Base-by-base conservation (phyloP, 75 land plant species). In the Pinus taeda region DNA sequence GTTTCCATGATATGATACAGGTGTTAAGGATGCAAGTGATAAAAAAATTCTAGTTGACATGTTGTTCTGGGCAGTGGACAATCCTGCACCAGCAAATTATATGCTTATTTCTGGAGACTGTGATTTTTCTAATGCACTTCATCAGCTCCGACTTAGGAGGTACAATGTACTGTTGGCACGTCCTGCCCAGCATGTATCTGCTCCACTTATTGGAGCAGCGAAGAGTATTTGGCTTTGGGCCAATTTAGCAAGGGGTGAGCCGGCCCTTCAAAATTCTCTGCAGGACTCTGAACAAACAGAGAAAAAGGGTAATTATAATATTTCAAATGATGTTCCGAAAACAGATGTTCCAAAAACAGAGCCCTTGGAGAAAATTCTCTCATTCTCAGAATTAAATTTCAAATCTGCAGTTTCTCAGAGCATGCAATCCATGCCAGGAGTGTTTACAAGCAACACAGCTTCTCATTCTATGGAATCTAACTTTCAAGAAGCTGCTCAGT, bases 71-170 rank as follows among this genome's bases (percentile, higher is more conserved):
- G 92, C 95, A 21, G 78, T 93, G 6, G 95, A 93, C 62, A 90
- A 93, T 82, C 95, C 90, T 61, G 90, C 95, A 18, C 95, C 95
- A 2, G 90, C 95, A 58, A 90, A 86, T 80, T 88, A 86, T 80
- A 73, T 93, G 83, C 83, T 93, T n/a, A 90, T 93, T 30, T 88
- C 95, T 57, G 95, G 95, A 17, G 95, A 93, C 74, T 79, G 91
- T 39, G 95, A 93, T 70, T 93, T 93, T 70, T 87, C 93, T 22
- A 86, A 86, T 82, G 89, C 91, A 7, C 89, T 93, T 55, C 93
- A 93, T 79, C 84, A 85, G 63, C 81, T 93, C 20, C 81, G 93
- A 12, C 77, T 88, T 86, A 84, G 91, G 57, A 85, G 88, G 53
- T 93, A 90, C 78, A 90, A 90, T 76, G 85, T 93, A 39, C 89